Percentiles rank a stretch among this genome's conserved stretches.
Evolutionary conservation across 2,329 filamentous ascomycete species (phyloP).

Genomic region (Fusarium pilosicola): DNA sequence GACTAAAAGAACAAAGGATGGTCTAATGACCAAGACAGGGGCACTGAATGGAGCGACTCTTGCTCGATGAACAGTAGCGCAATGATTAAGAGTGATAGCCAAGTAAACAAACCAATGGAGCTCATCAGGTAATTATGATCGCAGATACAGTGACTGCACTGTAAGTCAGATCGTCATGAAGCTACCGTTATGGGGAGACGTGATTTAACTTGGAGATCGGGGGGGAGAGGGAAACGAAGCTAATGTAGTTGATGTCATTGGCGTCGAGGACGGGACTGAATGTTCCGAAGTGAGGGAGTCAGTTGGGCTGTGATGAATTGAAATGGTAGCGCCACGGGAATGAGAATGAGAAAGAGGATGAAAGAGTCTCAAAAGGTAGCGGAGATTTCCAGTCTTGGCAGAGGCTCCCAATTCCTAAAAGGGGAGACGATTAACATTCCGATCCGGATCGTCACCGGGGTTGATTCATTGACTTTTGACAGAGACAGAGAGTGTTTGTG

Average conservation of each 20-base stretch:
- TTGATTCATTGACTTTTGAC: conserved; percentile 29
- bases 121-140: background rate
- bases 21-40: conserved; percentile 27
- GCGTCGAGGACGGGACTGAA: conserved; percentile 17
- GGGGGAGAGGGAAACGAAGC: background rate
- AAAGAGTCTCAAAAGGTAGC: conserved; percentile 7
- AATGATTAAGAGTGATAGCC: background rate
- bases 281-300: conserved; percentile 15
- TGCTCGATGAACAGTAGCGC: conserved; percentile 2
- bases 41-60: conserved; percentile 1
- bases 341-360: conserved; percentile 5
- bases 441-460: conserved; percentile 28
- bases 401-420: background rate
- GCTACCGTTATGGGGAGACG: conserved; percentile 2
- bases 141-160: background rate
- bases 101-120: conserved; percentile 16
- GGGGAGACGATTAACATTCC: conserved; percentile 33
- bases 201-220: conserved; percentile 18
- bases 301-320: background rate
- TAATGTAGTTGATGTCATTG: conserved; percentile 35
- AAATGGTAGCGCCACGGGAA: conserved; percentile 27
- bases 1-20: conserved; percentile 8
- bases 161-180: conserved; percentile 21
- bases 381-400: conserved; percentile 21
- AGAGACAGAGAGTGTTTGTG: background rate